Conservation (phyloP, 176 grass and related monocot species). For the Chloris gayana region DNA sequence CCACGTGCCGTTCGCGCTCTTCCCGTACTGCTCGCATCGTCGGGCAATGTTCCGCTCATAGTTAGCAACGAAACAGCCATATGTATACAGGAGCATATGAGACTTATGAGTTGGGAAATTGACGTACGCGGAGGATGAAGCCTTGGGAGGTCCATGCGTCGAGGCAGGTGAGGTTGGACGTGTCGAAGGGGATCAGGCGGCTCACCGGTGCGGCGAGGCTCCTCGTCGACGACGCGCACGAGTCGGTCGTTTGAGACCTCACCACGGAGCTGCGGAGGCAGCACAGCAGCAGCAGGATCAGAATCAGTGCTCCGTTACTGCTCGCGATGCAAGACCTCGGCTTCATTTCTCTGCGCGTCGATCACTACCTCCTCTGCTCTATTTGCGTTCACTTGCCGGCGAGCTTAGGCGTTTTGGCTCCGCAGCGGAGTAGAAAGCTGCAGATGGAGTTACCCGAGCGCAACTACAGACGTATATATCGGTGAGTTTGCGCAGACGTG, state of each 20-base stretch:
- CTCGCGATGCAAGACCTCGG: constrained; percentile 1
- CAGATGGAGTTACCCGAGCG: background rate
- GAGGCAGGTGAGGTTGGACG: constrained; percentile 61
- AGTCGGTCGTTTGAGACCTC: constrained; percentile 39
- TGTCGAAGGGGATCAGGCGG: constrained; percentile 61
- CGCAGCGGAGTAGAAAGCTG: background rate
- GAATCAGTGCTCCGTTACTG: background rate
- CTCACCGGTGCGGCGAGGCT: constrained; percentile 35
- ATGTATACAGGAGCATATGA: background rate
- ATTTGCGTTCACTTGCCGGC: background rate
- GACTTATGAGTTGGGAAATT: background rate
- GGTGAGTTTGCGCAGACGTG: background rate
- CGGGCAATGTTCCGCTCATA: too few species aligned
- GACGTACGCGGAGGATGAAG: constrained; percentile 64
- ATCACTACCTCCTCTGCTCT: background rate
- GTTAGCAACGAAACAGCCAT: background rate
- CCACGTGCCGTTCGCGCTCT: constrained; percentile 49
- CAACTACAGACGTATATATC: background rate
- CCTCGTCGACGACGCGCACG: constrained; percentile 30
- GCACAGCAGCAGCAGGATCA: constrained; percentile 4
- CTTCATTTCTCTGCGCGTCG: constrained; percentile 14
- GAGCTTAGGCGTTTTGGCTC: background rate
- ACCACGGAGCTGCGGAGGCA: background rate
- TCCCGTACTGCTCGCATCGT: constrained; percentile 45
- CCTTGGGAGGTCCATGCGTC: constrained; percentile 52